Evolutionary conservation across 352 stramenopile species (phyloP).

Genomic region (Globisporangium iwayamae): DNA sequence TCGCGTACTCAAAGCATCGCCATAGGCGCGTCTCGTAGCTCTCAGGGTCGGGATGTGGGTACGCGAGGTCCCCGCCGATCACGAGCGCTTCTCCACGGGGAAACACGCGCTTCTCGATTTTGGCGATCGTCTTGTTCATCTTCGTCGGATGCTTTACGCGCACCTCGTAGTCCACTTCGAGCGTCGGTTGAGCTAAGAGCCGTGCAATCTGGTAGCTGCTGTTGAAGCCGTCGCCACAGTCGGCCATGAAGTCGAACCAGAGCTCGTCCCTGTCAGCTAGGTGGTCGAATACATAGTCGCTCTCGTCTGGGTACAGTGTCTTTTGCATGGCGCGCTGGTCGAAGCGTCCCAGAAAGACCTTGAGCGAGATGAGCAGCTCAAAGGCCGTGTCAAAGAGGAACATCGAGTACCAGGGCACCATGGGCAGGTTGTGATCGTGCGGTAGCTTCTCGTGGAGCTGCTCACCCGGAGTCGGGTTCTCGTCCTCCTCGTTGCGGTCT

Average conservation of each 20-base stretch:
- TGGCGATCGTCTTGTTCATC: slow-evolving; percentile 24
- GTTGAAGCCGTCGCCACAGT: slow-evolving; percentile 93
- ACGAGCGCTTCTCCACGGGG: slow-evolving; percentile 86
- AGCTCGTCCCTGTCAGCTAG: slow-evolving; percentile 70
- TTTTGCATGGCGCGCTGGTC: slow-evolving; percentile 91
- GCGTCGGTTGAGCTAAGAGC: slow-evolving; percentile 84
- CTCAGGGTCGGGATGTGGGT: slow-evolving; percentile 84
- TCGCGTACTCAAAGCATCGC: slow-evolving; percentile 92
- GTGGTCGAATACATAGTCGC: slow-evolving; percentile 83
- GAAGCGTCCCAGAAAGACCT: slow-evolving; percentile 90
- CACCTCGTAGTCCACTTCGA: slow-evolving; percentile 70
- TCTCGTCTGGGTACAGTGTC: slow-evolving; percentile 65
- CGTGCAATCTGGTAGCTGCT: slow-evolving; percentile 92
- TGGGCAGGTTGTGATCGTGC: slow-evolving; percentile 74
- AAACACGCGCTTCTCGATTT: slow-evolving; percentile 50
- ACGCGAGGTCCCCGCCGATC: slow-evolving; percentile 91
- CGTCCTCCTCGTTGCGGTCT: slow-evolving; percentile 38
- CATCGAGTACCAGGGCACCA: slow-evolving; percentile 95
- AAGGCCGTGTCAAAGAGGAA: slow-evolving; percentile 91
- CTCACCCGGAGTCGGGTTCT: slow-evolving; percentile 39
- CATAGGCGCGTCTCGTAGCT: slow-evolving; percentile 91
- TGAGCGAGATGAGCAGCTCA: slow-evolving; percentile 90
- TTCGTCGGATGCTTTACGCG: slow-evolving; percentile 18
- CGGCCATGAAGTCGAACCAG: slow-evolving; percentile 95
- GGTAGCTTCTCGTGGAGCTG: slow-evolving; percentile 59